phyloP scores from a whole-genome alignment of 2,329 filamentous ascomycete species.

The Didymosphaeria variabile region DNA sequence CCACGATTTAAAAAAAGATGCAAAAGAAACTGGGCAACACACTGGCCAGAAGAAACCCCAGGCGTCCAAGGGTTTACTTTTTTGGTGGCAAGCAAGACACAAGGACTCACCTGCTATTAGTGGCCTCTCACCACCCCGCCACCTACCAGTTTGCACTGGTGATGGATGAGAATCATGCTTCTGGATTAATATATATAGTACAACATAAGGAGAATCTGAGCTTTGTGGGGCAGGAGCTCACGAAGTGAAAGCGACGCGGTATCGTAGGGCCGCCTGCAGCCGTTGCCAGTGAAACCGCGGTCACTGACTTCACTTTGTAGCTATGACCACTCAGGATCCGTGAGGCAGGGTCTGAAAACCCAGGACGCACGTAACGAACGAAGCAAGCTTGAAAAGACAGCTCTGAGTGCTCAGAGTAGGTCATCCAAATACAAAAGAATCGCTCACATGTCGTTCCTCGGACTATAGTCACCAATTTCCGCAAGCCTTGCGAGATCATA shows the following conservation, averaged over 20 bases:
- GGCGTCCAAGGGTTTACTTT: not conserved
- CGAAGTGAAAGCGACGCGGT: not conserved
- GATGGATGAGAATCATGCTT: not conserved
- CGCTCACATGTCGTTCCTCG: no score
- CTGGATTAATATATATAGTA: not conserved
- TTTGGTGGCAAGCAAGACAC: not conserved
- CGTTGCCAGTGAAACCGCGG: not conserved
- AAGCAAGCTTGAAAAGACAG: no score
- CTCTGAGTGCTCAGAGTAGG: no score
- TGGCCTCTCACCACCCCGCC: not conserved
- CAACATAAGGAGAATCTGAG: not conserved
- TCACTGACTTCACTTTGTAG: not conserved
- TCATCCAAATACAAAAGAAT: no score
- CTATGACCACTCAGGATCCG: not conserved
- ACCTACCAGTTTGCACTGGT: not conserved
- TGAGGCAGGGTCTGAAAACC: no score
- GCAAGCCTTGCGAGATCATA: no score
- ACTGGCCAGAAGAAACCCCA: conserved; percentile 5
- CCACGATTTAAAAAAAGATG: not conserved
- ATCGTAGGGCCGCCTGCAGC: not conserved
- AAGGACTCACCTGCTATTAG: not conserved
- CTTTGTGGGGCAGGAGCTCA: not conserved
- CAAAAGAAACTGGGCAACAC: conserved; percentile 8
- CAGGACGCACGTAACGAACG: no score
- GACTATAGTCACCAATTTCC: no score